Evolutionary conservation across 2,329 filamentous ascomycete species (phyloP).

Genomic region (Thelonectria blattea): DNA sequence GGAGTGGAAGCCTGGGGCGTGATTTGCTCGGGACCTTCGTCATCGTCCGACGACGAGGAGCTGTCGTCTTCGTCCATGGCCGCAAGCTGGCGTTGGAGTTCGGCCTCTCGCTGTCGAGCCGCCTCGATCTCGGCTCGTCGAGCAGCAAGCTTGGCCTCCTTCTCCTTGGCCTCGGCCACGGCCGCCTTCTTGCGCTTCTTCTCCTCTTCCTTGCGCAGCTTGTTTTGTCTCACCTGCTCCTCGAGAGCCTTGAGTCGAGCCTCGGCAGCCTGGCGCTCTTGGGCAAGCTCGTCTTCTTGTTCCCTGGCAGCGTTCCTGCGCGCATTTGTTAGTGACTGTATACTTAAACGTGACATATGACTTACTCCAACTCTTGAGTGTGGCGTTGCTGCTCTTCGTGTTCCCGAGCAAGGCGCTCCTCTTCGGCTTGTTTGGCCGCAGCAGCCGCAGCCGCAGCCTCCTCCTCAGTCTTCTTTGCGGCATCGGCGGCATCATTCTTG

Average conservation of each 20-base stretch:
- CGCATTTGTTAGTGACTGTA: slow-evolving; percentile 1
- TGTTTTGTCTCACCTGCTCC: slow-evolving; percentile 91
- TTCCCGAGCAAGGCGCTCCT: slow-evolving; percentile 70
- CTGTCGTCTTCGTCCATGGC: slow-evolving; percentile 74
- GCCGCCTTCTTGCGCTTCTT: slow-evolving; percentile 92
- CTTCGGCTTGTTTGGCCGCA: slow-evolving; percentile 63
- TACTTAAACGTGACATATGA: slow-evolving; percentile 37
- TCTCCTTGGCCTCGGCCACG: slow-evolving; percentile 83
- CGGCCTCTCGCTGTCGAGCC: slow-evolving; percentile 85
- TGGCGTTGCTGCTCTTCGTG: slow-evolving; percentile 78
- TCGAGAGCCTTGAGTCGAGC: slow-evolving; percentile 88
- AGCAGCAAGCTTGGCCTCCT: slow-evolving; percentile 82
- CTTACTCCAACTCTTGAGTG: slow-evolving; percentile 82
- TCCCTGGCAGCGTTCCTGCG: slow-evolving; percentile 73
- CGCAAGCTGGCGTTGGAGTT: slow-evolving; percentile 87
- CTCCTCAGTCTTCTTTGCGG: slow-evolving; percentile 63
- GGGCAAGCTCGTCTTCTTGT: slow-evolving; percentile 81
- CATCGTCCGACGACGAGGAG: slow-evolving; percentile 80
- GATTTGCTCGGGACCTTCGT: slow-evolving; percentile 77
- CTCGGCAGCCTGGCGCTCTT: slow-evolving; percentile 80
- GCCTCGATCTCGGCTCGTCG: slow-evolving; percentile 92
- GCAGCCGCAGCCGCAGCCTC: slow-evolving; percentile 51
- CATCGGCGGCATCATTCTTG: slow-evolving; percentile 62
- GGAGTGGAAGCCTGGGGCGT: slow-evolving; percentile 66
- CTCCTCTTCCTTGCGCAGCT: slow-evolving; percentile 95